Base-by-base conservation (phyloP, 2,329 filamentous ascomycete genomes). In the Colletotrichum siamense region DNA sequence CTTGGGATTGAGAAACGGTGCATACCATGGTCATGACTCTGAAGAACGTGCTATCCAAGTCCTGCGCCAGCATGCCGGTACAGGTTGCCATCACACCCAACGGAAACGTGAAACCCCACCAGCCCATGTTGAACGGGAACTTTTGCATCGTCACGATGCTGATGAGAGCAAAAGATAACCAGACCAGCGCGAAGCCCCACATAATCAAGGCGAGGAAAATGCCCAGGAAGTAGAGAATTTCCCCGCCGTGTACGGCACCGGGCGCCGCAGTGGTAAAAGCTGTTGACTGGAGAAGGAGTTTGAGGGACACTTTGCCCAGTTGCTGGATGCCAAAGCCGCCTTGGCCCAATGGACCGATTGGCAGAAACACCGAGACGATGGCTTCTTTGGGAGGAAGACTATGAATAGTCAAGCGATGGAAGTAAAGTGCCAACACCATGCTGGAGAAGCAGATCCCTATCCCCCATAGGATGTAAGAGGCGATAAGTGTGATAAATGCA, bases 401-500 rank as follows among this genome's bases (percentile, higher is more conserved):
- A 83, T 95, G 90, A 4, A 95, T 82, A 6, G 91, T 92, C 12
- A 95, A 86, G 13, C 93, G 91, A 75, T 93, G 91, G 80, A 94
- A 94, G 83, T 95, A 95, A 49, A 95, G 89, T 13, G 91, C 91
- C 30, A 95, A 85, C 24, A 94, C 89, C 57, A 89, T 88, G 82
- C 92, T 89, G 3, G 92, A 90, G 67, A 95, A 87, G 39, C 83
- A 83, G 79, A 85, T 88, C 6, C 92, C 91, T 73, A 92, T 91
- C 1, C 93, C 93, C 92, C 92, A 95, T 78, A 95, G 89, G 18
- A 94, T 85, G 81, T 95, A 95, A 5, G 89, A 92, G 18, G 87
- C 87, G n/a, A 94, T 84, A 26, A 95, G 80, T 0, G 93, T 95
- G 49, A 88, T 89, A 24, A 73, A 71, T 9, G 72, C 66, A 44